Evolutionary conservation across 495 filamentous ascomycete species (phyloP), one percentile per base, ranked within the genome.

Genomic region (Collariella sp.): DNA sequence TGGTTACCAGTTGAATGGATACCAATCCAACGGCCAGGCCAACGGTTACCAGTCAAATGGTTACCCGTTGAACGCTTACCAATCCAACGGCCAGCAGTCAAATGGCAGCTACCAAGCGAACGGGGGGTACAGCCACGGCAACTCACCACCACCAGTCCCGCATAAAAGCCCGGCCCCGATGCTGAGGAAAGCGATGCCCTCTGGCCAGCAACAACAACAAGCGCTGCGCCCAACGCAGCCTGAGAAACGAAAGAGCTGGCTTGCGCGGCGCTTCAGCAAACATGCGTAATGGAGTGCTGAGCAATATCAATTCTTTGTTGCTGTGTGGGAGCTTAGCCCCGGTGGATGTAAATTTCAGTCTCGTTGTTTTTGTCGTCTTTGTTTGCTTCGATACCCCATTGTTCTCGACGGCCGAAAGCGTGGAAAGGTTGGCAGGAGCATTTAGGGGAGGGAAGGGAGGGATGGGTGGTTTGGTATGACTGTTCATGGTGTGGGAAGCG

Each of bases 191-290:
- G 58, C 69, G 11, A 60, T 64, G 12, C 20, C 60, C 49, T 60
- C 23, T 59, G 65, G 38, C 2, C 23, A 29, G 6, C 23, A 9
- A 3, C 31, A 55, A 53, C 69, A 67, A n/a, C n/a, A n/a, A n/a
- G n/a, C n/a, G 62, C 65, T 63, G 40, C 68, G 64, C 50, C 66
- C 74, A 26, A 59, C 72, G 43, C 58, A 65, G 50, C 73, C 57
- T 24, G 83, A 90, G 55, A 95, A 95, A 75, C 76, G 85, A 53
- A 90, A 88, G 76, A 88, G 88, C 63, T 95, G 90, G 90, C 83
- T 96, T 52, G 82, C 86, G 65, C 81, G 80, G 48, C 76, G 84
- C 16, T 93, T 95, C 66, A 91, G 83, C 77, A 91, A 83, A 68
- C 64, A 73, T 6, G 76, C 70, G 26, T 75, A 68, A 46, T 16